These are phyloP conservation scores for Nicotiana tabacum DNA, from an alignment of 257 asterid genomes.

Conservation along the genomic window DNA sequence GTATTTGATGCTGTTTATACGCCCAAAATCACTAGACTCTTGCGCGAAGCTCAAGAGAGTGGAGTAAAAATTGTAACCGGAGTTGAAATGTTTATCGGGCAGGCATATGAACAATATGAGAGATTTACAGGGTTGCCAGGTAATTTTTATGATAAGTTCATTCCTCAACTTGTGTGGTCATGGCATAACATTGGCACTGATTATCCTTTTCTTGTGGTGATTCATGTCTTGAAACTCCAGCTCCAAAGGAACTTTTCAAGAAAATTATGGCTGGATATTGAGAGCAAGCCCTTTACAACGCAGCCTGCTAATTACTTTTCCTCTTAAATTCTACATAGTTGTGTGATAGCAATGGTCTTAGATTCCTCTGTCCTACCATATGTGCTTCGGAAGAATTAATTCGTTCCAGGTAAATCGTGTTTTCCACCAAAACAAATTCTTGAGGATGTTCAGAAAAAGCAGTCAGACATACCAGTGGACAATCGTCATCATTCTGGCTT, in stretches of 20 bases:
- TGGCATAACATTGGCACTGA: background rate
- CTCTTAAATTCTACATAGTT: background rate
- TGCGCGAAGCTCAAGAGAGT: conserved; percentile 66
- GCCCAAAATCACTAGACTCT: conserved; percentile 75
- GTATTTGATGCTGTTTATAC: conserved; percentile 95
- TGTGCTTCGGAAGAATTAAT: background rate
- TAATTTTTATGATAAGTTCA: conserved; percentile 6
- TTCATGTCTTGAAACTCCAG: conserved; percentile 32
- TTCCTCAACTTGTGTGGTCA: background rate
- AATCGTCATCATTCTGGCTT: conserved; percentile 14
- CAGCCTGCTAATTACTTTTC: background rate
- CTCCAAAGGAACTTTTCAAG: conserved; percentile 78
- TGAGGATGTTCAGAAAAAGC: background rate
- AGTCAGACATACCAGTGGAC: background rate
- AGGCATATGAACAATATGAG: conserved; percentile 89
- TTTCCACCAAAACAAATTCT: background rate
- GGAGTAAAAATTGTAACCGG: conserved; percentile 87
- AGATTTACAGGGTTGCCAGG: conserved; percentile 92
- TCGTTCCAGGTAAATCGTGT: background rate
- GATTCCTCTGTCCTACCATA: background rate
- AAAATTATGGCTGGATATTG: conserved; percentile 44
- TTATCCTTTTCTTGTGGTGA: conserved; percentile 9
- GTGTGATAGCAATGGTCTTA: background rate
- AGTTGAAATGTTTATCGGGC: conserved; percentile 86
- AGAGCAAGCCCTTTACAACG: background rate